phyloP scores from a whole-genome alignment of 148 eudicot species.

The Limonium bicolor region DNA sequence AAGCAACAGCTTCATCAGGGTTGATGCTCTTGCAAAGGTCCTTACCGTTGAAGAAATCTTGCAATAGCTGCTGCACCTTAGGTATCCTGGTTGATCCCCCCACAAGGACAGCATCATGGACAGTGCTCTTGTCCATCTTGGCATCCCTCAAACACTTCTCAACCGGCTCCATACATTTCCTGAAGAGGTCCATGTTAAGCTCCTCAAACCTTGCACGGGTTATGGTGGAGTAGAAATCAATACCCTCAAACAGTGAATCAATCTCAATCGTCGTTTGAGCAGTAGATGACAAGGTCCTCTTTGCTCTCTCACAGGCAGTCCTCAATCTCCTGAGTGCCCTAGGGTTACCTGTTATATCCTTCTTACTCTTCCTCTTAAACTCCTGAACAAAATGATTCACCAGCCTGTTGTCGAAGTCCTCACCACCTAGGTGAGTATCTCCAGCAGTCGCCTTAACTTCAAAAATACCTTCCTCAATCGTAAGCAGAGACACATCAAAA shows the following conservation, averaged over 20 bases:
- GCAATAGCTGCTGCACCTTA: conserved; percentile 4
- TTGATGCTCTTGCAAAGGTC: conserved; percentile 6
- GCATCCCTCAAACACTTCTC: conserved; percentile 4
- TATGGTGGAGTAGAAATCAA: conserved; percentile 4
- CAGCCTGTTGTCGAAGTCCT: conserved; percentile 4
- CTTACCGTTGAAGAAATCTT: conserved; percentile 6
- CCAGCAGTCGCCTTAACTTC: conserved; percentile 7
- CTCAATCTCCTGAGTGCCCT: conserved; percentile 6
- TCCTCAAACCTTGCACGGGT: conserved; percentile 7
- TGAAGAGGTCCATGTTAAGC: conserved; percentile 5
- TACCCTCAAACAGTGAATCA: conserved; percentile 4
- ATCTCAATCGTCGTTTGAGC: conserved; percentile 3
- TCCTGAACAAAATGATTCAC: conserved; percentile 9
- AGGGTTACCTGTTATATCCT: conserved; percentile 4
- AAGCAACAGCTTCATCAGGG: conserved; percentile 6
- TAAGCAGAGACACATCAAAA: conserved; percentile 6
- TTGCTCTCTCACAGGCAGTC: conserved; percentile 1
- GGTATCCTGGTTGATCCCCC: conserved; percentile 7
- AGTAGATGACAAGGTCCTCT: conserved; percentile 3
- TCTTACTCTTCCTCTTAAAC: conserved; percentile 6
- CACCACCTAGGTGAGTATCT: conserved; percentile 6
- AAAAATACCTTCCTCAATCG: conserved; percentile 7
- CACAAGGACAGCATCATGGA: conserved; percentile 6
- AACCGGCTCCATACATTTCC: conserved; percentile 4
- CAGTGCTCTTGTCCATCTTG: conserved; percentile 4